Evolutionary conservation across 2,329 filamentous ascomycete species (phyloP).

Genomic region (Fusarium burgessii): DNA sequence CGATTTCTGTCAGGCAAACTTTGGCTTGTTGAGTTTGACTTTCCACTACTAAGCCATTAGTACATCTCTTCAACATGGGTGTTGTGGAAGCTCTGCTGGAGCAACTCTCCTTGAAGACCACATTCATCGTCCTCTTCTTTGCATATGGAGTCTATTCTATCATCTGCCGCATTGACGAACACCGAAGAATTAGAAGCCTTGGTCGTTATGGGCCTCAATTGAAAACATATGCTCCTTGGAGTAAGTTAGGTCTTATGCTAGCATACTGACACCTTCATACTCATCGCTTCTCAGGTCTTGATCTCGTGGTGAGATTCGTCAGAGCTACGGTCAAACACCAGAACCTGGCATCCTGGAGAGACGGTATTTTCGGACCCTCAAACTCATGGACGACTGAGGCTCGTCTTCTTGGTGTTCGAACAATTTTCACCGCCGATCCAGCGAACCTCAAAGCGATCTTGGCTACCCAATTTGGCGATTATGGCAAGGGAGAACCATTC

Average conservation of each 20-base stretch:
- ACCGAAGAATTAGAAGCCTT: constrained; percentile 59
- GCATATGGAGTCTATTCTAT: constrained; percentile 55
- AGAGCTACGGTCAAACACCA: constrained; percentile 63
- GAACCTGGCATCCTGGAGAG: constrained; percentile 72
- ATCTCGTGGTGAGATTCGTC: constrained; percentile 71
- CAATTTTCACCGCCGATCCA: constrained; percentile 82
- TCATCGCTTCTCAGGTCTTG: constrained; percentile 62
- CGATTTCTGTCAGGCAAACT: background rate
- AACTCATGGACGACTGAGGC: constrained; percentile 70
- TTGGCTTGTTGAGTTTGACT: background rate
- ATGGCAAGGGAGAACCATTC: constrained; percentile 83
- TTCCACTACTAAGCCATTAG: background rate
- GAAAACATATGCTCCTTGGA: constrained; percentile 57
- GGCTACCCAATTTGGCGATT: constrained; percentile 87
- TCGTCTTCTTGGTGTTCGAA: constrained; percentile 65
- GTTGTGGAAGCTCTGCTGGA: constrained; percentile 62
- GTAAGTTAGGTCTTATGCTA: constrained; percentile 51
- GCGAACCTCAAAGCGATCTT: constrained; percentile 93
- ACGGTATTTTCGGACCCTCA: constrained; percentile 58
- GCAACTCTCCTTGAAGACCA: constrained; percentile 57
- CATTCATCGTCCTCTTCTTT: constrained; percentile 53
- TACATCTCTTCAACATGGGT: constrained; percentile 55
- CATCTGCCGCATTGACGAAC: constrained; percentile 55
- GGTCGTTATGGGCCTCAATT: constrained; percentile 57
- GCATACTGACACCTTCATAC: background rate